Conservation (phyloP, 768 basidiomycete genomes). For the Boletellus emodensis region DNA sequence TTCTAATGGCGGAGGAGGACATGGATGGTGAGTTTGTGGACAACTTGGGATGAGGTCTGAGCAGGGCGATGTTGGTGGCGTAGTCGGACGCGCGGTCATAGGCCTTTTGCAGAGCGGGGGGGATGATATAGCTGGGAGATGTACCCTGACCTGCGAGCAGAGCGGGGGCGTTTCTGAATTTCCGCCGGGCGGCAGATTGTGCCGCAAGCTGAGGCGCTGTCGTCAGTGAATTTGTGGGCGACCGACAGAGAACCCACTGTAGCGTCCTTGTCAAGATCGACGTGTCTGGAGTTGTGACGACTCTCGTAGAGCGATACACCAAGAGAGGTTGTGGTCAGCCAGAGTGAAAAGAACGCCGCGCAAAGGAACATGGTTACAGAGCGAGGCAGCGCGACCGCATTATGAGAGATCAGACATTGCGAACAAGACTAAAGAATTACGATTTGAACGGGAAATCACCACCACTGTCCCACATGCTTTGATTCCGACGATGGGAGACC, state of each 20-base stretch:
- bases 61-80: constrained; percentile 8
- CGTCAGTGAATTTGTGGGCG: background rate
- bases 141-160: constrained; percentile 10
- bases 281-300: background rate
- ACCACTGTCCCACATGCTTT: background rate
- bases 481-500: constrained; percentile 3
- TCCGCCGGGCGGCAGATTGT: constrained; percentile 10
- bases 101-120: constrained; percentile 8
- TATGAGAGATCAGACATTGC: constrained; percentile 8
- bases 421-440: constrained; percentile 7
- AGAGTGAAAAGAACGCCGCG: constrained; percentile 7
- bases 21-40: background rate
- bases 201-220: constrained; percentile 9
- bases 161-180: constrained; percentile 17
- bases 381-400: background rate
- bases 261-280: background rate
- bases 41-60: background rate
- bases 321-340: constrained; percentile 2
- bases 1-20: background rate
- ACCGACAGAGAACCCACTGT: background rate
- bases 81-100: constrained; percentile 21
- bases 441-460: constrained; percentile 1
- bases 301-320: constrained; percentile 9
- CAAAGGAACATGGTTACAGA: constrained; percentile 10
- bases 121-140: constrained; percentile 6